These are phyloP conservation scores for Zygosaccharomyces pseudobailii DNA, from an alignment of 1,139 yeast species.

Conservation along the genomic window DNA sequence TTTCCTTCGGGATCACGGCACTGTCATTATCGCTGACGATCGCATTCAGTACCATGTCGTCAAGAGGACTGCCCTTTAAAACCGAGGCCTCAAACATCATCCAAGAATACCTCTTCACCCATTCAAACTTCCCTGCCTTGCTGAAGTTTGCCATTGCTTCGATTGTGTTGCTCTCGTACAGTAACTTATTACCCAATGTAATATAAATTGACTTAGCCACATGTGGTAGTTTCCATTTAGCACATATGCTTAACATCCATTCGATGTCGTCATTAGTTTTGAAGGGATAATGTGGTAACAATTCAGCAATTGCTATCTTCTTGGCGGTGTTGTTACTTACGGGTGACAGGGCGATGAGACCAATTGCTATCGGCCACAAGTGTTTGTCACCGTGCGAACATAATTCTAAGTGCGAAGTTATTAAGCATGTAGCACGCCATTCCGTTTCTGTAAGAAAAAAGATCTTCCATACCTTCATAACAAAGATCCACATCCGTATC, in stretches of 20 bases:
- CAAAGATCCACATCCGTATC: constrained; percentile 13
- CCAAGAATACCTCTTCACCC: constrained; percentile 44
- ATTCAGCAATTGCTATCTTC: constrained; percentile 45
- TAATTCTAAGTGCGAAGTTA: constrained; percentile 50
- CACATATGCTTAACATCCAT: constrained; percentile 64
- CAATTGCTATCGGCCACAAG: constrained; percentile 65
- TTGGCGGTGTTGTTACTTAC: constrained; percentile 36
- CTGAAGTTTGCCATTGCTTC: constrained; percentile 70
- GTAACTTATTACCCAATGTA: constrained; percentile 30
- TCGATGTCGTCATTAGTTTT: constrained; percentile 70
- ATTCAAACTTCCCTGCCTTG: constrained; percentile 52
- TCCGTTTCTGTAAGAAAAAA: constrained; percentile 38
- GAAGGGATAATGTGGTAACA: constrained; percentile 57
- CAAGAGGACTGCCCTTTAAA: constrained; percentile 47
- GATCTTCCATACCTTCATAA: constrained; percentile 23
- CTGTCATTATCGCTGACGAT: constrained; percentile 40
- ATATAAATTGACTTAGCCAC: constrained; percentile 52
- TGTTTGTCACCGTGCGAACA: constrained; percentile 37
- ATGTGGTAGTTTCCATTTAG: constrained; percentile 44
- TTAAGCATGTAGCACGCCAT: constrained; percentile 60
- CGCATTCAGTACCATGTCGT: constrained; percentile 52
- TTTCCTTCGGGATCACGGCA: constrained; percentile 26
- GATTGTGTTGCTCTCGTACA: constrained; percentile 37
- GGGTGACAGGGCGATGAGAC: constrained; percentile 42
- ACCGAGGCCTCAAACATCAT: constrained; percentile 57